Evolutionary conservation across 2,329 filamentous ascomycete species (phyloP).

Genomic region (Pseudogymnoascus sp.): DNA sequence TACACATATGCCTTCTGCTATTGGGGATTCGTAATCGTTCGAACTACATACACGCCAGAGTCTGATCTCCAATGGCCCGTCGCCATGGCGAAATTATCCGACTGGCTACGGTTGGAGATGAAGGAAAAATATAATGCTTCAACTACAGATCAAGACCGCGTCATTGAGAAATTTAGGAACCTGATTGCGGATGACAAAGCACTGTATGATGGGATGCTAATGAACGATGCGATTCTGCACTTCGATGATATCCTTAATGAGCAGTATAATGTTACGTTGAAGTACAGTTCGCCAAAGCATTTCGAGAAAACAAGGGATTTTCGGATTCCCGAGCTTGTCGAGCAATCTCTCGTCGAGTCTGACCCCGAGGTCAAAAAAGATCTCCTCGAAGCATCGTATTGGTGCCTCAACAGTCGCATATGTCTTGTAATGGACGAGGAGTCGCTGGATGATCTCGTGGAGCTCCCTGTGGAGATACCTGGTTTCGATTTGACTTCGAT

Average conservation of each 20-base stretch:
- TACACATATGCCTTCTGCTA: not conserved
- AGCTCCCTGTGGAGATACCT: not conserved
- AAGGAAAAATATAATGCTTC: not conserved
- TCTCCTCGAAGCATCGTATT: not conserved
- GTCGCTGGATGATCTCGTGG: not conserved
- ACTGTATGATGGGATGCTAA: not conserved
- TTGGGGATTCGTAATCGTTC: not conserved
- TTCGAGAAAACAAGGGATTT: not conserved
- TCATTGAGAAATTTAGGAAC: not conserved
- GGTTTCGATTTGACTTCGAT: not conserved
- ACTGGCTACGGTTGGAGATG: not conserved
- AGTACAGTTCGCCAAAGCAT: not conserved
- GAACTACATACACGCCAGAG: not conserved
- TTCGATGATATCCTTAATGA: not conserved
- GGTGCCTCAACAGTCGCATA: not conserved
- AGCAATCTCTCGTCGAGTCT: not conserved
- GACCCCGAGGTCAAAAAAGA: not conserved
- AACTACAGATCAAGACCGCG: not conserved
- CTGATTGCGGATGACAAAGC: not conserved
- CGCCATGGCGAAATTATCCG: not conserved
- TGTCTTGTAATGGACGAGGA: not conserved
- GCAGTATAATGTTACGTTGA: not conserved
- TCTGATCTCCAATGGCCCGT: not conserved
- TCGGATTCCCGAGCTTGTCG: not conserved
- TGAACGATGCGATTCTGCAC: not conserved